phyloP scores from a whole-genome alignment of 1,284 basidiomycete genomes.

The Microbotryum silenes-acaulis region DNA sequence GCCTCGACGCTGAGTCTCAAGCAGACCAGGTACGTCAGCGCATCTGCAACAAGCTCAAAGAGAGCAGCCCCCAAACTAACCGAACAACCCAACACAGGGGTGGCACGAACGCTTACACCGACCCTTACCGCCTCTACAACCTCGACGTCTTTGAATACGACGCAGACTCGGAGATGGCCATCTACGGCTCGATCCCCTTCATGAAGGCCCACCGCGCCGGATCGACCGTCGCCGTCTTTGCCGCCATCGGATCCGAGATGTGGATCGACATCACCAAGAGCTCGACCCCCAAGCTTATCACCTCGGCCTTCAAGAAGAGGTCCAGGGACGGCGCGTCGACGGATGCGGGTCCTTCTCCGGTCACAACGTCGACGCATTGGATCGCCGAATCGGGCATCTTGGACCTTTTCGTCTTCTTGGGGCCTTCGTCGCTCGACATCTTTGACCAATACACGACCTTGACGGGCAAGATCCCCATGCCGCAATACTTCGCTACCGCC shows the following conservation, averaged over 20 bases:
- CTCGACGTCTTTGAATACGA: slow-evolving; percentile 97
- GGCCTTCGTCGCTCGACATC: slow-evolving; percentile 69
- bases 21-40: slow-evolving; percentile 57
- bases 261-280: slow-evolving; percentile 81
- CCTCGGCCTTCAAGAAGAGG: slow-evolving; percentile 24
- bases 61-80: neutral
- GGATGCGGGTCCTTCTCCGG: slow-evolving; percentile 21
- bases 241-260: slow-evolving; percentile 85
- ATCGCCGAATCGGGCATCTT: slow-evolving; percentile 93
- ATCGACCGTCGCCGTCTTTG: slow-evolving; percentile 82
- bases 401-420: slow-evolving; percentile 87
- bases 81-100: slow-evolving; percentile 18
- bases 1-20: slow-evolving; percentile 84
- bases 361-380: slow-evolving; percentile 81
- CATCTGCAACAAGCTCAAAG: neutral
- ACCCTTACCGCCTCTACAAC: slow-evolving; percentile 94
- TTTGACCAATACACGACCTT: slow-evolving; percentile 78
- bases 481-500: slow-evolving; percentile 82
- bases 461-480: slow-evolving; percentile 78
- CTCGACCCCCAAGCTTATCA: slow-evolving; percentile 46
- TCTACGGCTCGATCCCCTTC: slow-evolving; percentile 86
- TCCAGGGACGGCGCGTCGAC: slow-evolving; percentile 1
- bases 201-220: slow-evolving; percentile 78
- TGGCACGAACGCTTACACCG: slow-evolving; percentile 59
- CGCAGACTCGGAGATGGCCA: slow-evolving; percentile 78